Evolutionary conservation across 78 protist species (phyloP), one percentile per base, ranked within the genome.

Genomic region (Monosiga brevicollis): DNA sequence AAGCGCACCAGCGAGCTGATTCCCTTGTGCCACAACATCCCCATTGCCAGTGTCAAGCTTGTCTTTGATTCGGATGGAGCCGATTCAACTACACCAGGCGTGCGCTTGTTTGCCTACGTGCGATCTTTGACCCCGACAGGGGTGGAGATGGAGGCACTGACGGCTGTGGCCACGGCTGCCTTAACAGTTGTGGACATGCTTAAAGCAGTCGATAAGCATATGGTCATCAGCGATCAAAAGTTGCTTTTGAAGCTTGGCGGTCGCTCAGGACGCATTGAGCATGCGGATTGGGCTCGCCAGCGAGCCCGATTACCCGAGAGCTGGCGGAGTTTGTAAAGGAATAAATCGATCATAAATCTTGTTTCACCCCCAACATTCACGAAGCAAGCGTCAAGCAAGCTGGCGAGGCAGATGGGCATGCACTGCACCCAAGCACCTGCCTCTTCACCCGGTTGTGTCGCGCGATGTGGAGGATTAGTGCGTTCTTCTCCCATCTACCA

Each of bases 71-170:
- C 88, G 85, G 84, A 37, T 54, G 80, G 40, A 40, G n/a, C n/a
- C n/a, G n/a, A n/a, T n/a, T n/a, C n/a, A 84, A 0, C 89, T 80
- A 41, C 79, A 43, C 26, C 49, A 20, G 62, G 38, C 15, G 29
- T 34, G 24, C 32, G 36, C 54, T 83, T 75, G 10, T 24, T 24
- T 23, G 77, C 88, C 1, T 2, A 0, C 36, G 83, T n/a, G 1
- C 36, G 37, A 72, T 62, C 83, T 1, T 1, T 1, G 0, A 76
- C 78, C 9, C 15, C 55, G 40, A 93, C 96, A 9, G 96, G 96
- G 24, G 96, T 90, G 1, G 96, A 93, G 76, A 93, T 93, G 96
- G 96, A 93, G 77, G 96, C 96, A 23, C 82, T 93, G 83, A 89
- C 93, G 1, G 94, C 91, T 11, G 89, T 88, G 0, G 73, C 90